phyloP scores from a whole-genome alignment of 768 basidiomycete species.

The Russula dissimulans region DNA sequence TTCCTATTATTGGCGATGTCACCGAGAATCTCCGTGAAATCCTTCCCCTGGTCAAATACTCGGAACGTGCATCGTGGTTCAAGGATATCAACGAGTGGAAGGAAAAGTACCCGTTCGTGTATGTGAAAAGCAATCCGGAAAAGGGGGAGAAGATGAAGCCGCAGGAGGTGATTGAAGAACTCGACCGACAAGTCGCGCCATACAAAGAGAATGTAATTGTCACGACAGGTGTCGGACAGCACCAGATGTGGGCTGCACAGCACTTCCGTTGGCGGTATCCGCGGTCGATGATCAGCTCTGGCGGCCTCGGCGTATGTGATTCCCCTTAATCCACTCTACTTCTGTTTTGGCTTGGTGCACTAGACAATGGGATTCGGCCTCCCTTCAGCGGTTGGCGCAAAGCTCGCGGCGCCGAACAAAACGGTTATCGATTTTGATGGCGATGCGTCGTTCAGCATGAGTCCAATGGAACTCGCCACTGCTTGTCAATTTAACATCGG shows the following conservation, averaged over 20 bases:
- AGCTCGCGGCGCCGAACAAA: conserved; percentile 91
- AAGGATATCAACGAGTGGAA: conserved; percentile 80
- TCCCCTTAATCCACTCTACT: neutral
- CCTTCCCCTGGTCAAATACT: conserved; percentile 63
- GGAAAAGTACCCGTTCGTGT: conserved; percentile 82
- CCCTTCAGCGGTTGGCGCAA: conserved; percentile 90
- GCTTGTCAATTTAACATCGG: conserved; percentile 88
- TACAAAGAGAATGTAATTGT: conserved; percentile 83
- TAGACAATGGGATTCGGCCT: conserved; percentile 99
- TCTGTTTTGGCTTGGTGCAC: neutral
- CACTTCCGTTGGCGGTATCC: conserved; percentile 87
- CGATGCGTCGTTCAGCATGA: conserved; percentile 98
- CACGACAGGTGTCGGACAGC: conserved; percentile 90
- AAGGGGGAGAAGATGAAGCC: conserved; percentile 77
- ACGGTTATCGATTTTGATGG: conserved; percentile 95
- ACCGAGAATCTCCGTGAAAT: conserved; percentile 71
- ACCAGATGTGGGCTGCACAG: conserved; percentile 99
- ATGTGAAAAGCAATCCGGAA: conserved; percentile 42
- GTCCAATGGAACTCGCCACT: conserved; percentile 96
- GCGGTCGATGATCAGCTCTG: conserved; percentile 82
- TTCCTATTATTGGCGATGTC: conserved; percentile 93
- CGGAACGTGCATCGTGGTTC: conserved; percentile 74
- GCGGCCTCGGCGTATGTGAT: conserved; percentile 78
- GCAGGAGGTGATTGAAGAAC: conserved; percentile 91
- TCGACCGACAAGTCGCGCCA: conserved; percentile 66